Percentiles rank a stretch among this genome's conserved stretches.
These are phyloP conservation scores for Pseudopyrenochaeta lycopersici DNA, from an alignment of 2,329 filamentous ascomycete species.

Conservation along the genomic window DNA sequence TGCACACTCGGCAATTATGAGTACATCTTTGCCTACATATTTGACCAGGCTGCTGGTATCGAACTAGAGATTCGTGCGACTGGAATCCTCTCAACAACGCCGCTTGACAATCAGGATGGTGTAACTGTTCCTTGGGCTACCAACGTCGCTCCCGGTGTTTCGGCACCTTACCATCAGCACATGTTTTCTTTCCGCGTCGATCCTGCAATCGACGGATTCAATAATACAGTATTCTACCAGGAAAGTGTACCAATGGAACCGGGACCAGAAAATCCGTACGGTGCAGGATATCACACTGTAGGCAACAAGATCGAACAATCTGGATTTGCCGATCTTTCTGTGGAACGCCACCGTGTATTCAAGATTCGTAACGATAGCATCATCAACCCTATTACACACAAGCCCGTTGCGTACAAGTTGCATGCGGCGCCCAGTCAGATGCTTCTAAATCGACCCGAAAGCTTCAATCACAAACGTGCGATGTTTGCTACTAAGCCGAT, in stretches of 20 bases:
- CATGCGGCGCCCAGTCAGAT: constrained; percentile 44
- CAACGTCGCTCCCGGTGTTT: constrained; percentile 51
- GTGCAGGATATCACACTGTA: background rate
- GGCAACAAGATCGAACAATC: constrained; percentile 14
- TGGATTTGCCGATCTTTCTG: constrained; percentile 25
- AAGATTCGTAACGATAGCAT: constrained; percentile 59
- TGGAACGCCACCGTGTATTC: constrained; percentile 42
- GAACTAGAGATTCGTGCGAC: constrained; percentile 68
- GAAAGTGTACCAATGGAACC: background rate
- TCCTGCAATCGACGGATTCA: constrained; percentile 51
- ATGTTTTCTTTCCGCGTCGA: constrained; percentile 57
- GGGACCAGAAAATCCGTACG: background rate
- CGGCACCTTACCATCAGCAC: constrained; percentile 57
- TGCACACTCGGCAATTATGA: constrained; percentile 77
- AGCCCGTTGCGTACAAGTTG: constrained; percentile 62
- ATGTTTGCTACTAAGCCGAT: constrained; percentile 34
- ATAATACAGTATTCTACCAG: constrained; percentile 41
- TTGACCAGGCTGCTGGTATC: constrained; percentile 53
- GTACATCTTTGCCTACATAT: constrained; percentile 72
- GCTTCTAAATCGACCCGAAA: constrained; percentile 31
- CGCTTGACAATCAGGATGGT: background rate
- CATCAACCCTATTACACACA: constrained; percentile 60
- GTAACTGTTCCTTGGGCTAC: constrained; percentile 45
- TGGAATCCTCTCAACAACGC: constrained; percentile 66
- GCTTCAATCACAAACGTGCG: constrained; percentile 32